Evolutionary conservation across 1,284 basidiomycete genomes (phyloP).

Genomic region (Moniliophthora roreri): DNA sequence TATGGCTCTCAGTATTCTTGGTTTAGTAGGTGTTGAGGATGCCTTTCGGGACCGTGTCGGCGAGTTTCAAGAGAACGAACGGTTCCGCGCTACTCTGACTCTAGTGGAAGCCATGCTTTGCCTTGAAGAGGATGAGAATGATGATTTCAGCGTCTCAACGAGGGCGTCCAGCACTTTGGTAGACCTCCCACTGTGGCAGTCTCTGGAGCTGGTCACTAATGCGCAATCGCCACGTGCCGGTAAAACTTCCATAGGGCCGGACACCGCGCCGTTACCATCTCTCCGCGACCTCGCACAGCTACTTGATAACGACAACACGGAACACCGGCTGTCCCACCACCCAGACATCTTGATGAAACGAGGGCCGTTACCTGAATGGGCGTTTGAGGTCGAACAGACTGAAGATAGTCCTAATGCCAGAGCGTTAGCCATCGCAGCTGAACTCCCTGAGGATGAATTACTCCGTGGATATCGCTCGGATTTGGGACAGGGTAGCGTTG

Average conservation of each 20-base stretch:
- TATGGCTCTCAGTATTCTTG: constrained; percentile 6
- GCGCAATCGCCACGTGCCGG: too few relatives aligned
- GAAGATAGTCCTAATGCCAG: not conserved
- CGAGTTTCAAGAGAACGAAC: not conserved
- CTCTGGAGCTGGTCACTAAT: not conserved
- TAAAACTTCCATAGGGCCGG: not conserved
- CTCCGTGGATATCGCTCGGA: not conserved
- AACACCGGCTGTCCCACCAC: not conserved
- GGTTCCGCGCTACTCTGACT: constrained; percentile 4
- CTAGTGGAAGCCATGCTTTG: constrained; percentile 1
- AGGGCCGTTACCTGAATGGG: not conserved
- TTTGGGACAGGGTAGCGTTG: not conserved
- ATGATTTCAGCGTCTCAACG: too few relatives aligned
- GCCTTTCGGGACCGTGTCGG: not conserved
- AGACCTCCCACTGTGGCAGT: not conserved
- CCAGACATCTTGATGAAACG: not conserved
- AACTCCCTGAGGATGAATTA: not conserved
- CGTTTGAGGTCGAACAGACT: not conserved
- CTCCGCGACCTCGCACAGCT: not conserved
- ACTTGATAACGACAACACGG: not conserved
- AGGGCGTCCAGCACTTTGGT: not conserved
- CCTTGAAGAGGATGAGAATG: not conserved
- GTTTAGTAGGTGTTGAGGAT: not conserved
- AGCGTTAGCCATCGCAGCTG: not conserved
- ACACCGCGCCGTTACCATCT: not conserved